These are phyloP conservation scores for Blastobotrys ciferrii DNA, from an alignment of 1,139 yeast species.

Conservation along the genomic window DNA sequence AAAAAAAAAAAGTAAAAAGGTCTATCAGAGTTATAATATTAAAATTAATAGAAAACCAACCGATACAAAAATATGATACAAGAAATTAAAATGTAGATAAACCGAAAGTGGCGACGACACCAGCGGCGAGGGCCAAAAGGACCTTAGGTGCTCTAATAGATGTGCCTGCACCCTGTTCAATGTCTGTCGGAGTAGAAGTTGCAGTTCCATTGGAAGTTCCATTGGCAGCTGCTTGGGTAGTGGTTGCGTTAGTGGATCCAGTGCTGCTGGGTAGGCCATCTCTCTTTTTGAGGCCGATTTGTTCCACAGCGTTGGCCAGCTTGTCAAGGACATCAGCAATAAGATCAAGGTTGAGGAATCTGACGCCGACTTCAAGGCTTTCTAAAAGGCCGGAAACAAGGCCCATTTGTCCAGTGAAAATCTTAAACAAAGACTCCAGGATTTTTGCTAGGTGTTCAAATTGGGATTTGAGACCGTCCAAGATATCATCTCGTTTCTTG, in stretches of 20 bases:
- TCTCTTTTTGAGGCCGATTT: not conserved
- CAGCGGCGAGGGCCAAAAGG: not conserved
- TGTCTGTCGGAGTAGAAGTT: not conserved
- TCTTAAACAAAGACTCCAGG: not conserved
- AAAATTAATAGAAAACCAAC: too few species aligned
- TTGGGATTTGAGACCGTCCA: not conserved
- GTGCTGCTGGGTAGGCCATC: not conserved
- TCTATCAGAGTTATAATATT: too few species aligned
- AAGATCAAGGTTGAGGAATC: not conserved
- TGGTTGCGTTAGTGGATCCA: not conserved
- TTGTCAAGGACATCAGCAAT: not conserved
- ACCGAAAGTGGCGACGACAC: not conserved
- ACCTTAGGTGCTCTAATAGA: not conserved
- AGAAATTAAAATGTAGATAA: not conserved
- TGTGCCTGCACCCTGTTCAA: not conserved
- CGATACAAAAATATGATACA: too few species aligned
- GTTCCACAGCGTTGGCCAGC: not conserved
- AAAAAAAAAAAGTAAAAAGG: too few species aligned
- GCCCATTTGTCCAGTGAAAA: not conserved
- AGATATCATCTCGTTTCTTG: not conserved
- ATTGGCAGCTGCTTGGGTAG: not conserved
- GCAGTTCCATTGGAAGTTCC: not conserved
- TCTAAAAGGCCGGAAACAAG: not conserved
- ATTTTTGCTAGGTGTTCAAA: not conserved
- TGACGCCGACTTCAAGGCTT: not conserved